A percentile compares a stretch with the other conserved stretches of the same genome.
Evolutionary conservation across 2,329 filamentous ascomycete species (phyloP).

Genomic region (Curvularia sp.): DNA sequence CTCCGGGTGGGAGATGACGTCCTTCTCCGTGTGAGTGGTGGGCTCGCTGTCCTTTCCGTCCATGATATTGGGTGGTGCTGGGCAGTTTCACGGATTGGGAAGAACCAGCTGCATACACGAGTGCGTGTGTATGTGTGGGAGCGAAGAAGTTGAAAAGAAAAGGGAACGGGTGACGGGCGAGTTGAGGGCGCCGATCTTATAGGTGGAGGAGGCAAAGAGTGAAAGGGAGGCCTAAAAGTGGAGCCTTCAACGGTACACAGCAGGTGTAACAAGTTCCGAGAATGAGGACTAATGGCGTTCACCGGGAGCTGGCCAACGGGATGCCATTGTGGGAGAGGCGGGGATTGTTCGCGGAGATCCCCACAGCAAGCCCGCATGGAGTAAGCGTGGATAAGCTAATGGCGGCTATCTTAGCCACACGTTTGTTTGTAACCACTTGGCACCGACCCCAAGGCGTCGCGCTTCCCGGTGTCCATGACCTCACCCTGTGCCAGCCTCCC

Average conservation of each 20-base stretch:
- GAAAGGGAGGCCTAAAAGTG: slow-evolving; percentile 19
- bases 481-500: slow-evolving; percentile 4
- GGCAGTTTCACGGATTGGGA: not conserved
- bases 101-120: not conserved
- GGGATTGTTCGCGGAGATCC: slow-evolving; percentile 15
- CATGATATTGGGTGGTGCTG: slow-evolving; percentile 7
- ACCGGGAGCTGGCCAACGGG: slow-evolving; percentile 7
- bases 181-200: slow-evolving; percentile 15
- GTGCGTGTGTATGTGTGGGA: not conserved
- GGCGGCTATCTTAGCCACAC: slow-evolving; percentile 15
- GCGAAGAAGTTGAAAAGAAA: slow-evolving; percentile 6
- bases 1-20: slow-evolving; percentile 6
- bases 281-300: not conserved
- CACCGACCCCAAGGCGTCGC: slow-evolving; percentile 12
- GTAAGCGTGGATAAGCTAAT: slow-evolving; percentile 14
- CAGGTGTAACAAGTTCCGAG: slow-evolving; percentile 11
- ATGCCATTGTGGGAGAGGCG: slow-evolving; percentile 8
- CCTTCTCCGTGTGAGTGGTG: not conserved
- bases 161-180: not conserved
- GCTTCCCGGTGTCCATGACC: slow-evolving; percentile 16
- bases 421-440: slow-evolving; percentile 9
- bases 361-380: slow-evolving; percentile 17
- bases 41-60: slow-evolving; percentile 13
- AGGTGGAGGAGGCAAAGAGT: slow-evolving; percentile 9
- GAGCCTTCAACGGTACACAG: slow-evolving; percentile 14